Base-by-base conservation (phyloP, 768 basidiomycete species). In the Suillus luteus region DNA sequence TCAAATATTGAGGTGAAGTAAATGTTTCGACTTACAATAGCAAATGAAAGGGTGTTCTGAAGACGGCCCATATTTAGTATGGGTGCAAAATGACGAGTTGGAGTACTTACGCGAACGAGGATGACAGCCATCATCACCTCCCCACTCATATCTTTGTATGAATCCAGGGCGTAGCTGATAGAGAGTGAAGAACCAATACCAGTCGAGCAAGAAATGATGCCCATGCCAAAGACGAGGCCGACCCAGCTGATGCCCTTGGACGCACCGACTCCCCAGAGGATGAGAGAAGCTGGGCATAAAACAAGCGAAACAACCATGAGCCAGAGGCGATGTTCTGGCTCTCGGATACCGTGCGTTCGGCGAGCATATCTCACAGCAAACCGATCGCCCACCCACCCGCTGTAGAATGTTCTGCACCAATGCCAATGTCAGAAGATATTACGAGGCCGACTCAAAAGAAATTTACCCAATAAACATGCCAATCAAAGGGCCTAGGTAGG, bases 281-380 rank as follows among this genome's bases (percentile, higher is more conserved):
- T 63, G 15, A 70, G 67, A 1, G 69, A 68, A 2, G 65, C 58
- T 9, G 69, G 66, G 22, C 67, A 68, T 43, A 70, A 59, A 31
- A 67, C 9, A 14, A 68, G 43, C 5, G 69, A 70, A 22, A 68
- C 65, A 35, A 70, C 46, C 67, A 70, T 66, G n/a, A 70, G 67
- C 69, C 69, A 70, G n/a, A 70, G 65, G 17, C 69, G 67, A 46
- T 70, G 67, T 40, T 70, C 69, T 9, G 69, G 69, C 41, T 70
- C 69, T 15, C 69, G 62, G 24, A 66, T 55, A 24, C 69, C 69
- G 31, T 8, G 27, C 6, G 64, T 68, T 38, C 61, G 58, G 35
- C 69, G 66, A 17, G 69, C 69, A 55, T 66, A 65, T 15, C 57
- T 60, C 59, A 70, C 69, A 24, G 69, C 68, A 40, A 68, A 70